These are phyloP conservation scores for Tetrapisispora iriomotensis DNA, from an alignment of 805 yeast species.

Conservation along the genomic window DNA sequence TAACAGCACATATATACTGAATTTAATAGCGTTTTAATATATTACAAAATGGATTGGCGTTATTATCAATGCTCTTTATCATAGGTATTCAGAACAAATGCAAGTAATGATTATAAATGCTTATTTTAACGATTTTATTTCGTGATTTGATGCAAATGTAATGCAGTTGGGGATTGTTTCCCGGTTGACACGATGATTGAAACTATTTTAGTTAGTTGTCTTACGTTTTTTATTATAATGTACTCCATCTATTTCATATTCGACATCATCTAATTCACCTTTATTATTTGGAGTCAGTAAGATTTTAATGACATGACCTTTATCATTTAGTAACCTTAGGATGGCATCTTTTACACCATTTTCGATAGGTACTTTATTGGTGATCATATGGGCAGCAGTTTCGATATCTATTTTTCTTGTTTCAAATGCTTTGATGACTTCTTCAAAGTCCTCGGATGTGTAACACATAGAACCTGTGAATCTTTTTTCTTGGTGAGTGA, in stretches of 20 bases:
- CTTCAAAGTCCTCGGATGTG: slow-evolving; percentile 46
- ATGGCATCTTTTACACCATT: slow-evolving; percentile 46
- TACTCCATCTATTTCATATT: background rate
- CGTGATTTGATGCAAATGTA: too few species aligned
- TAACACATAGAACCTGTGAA: slow-evolving; percentile 58
- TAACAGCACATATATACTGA: too few species aligned
- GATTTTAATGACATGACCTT: slow-evolving; percentile 48
- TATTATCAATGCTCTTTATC: too few species aligned
- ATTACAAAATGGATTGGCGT: too few species aligned
- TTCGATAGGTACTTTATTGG: slow-evolving; percentile 41
- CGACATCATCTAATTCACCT: slow-evolving; percentile 19
- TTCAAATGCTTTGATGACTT: slow-evolving; percentile 44
- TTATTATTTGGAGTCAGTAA: slow-evolving; percentile 40
- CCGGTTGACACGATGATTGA: too few species aligned
- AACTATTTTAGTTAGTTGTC: too few species aligned
- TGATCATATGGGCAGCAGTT: slow-evolving; percentile 40
- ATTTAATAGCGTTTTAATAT: too few species aligned
- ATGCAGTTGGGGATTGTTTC: too few species aligned
- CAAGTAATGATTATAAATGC: too few species aligned
- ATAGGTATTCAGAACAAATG: too few species aligned
- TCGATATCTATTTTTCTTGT: slow-evolving; percentile 37
- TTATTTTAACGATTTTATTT: too few species aligned
- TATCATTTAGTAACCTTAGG: slow-evolving; percentile 38
- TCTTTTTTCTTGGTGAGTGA: slow-evolving; percentile 45
- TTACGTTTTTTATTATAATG: background rate